phyloP scores from a whole-genome alignment of 2,329 filamentous ascomycete genomes.

The Alternaria sp. region DNA sequence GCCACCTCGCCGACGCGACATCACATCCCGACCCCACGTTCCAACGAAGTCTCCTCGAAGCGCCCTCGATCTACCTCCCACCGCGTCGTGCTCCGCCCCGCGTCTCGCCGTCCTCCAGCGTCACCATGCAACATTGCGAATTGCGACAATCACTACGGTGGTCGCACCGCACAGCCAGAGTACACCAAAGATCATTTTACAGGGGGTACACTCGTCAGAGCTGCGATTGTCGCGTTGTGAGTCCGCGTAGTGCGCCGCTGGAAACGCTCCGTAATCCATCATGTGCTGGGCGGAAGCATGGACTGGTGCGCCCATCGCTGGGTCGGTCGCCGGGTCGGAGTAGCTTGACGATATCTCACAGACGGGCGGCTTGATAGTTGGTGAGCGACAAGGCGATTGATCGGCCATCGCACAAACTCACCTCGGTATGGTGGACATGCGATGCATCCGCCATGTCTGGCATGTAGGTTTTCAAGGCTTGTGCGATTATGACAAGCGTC shows the following conservation, averaged over 20 bases:
- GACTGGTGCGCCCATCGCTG: neutral
- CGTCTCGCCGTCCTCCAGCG: accelerated
- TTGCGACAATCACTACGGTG: neutral
- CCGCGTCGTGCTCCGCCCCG: too few relatives aligned
- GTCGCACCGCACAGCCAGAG: neutral
- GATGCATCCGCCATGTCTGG: too few relatives aligned
- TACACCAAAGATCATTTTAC: neutral
- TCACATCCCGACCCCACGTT: neutral
- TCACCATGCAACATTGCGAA: neutral
- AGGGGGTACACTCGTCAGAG: neutral
- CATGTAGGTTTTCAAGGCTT: too few relatives aligned
- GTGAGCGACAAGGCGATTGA: too few relatives aligned
- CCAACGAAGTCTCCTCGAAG: too few relatives aligned
- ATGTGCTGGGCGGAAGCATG: neutral
- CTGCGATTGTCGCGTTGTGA: accelerated
- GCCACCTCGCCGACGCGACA: neutral
- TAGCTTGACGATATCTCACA: too few relatives aligned
- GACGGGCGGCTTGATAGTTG: too few relatives aligned
- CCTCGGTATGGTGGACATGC: too few relatives aligned
- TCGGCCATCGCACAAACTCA: too few relatives aligned
- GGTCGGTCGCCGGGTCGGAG: neutral
- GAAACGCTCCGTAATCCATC: neutral
- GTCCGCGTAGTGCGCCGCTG: neutral
- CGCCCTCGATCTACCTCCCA: too few relatives aligned
- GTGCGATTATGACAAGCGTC: too few relatives aligned